Conservation (phyloP, 75 land plant species). For the Larix kaempferi region DNA sequence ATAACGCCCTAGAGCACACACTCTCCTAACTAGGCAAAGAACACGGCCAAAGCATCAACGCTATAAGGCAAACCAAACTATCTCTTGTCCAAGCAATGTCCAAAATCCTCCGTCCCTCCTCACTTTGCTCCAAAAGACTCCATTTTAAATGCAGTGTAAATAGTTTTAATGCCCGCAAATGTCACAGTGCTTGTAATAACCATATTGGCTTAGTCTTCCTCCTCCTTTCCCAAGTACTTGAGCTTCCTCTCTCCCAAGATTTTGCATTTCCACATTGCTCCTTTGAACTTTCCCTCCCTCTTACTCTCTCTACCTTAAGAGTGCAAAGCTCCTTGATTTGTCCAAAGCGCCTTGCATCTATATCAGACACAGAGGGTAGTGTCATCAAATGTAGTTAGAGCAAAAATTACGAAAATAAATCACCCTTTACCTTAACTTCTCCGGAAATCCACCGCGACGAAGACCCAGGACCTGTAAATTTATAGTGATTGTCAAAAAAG, state of each 20-base stretch:
- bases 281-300: conserved; percentile 6
- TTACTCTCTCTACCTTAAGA: conserved; percentile 9
- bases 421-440: conserved; percentile 1
- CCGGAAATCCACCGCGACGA: not conserved
- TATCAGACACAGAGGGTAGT: conserved; percentile 9
- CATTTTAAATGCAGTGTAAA: conserved; percentile 3
- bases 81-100: conserved; percentile 9
- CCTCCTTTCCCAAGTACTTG: conserved; percentile 9
- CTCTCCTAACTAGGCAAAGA: conserved; percentile 4
- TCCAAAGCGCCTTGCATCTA: conserved; percentile 14
- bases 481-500: not conserved
- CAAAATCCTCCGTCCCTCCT: conserved; percentile 9
- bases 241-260: conserved; percentile 11
- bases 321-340: conserved; percentile 13
- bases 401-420: not conserved
- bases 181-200: not conserved
- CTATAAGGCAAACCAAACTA: conserved; percentile 10
- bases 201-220: not conserved
- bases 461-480: not conserved
- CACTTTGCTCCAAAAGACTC: conserved; percentile 12
- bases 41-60: not conserved
- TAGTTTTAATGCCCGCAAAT: conserved; percentile 5
- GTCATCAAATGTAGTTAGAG: not conserved
- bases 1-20: not conserved
- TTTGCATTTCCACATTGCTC: conserved; percentile 6